Evolutionary conservation across 148 eudicot genomes (phyloP).

Genomic region (Rhododendron williamsianum): DNA sequence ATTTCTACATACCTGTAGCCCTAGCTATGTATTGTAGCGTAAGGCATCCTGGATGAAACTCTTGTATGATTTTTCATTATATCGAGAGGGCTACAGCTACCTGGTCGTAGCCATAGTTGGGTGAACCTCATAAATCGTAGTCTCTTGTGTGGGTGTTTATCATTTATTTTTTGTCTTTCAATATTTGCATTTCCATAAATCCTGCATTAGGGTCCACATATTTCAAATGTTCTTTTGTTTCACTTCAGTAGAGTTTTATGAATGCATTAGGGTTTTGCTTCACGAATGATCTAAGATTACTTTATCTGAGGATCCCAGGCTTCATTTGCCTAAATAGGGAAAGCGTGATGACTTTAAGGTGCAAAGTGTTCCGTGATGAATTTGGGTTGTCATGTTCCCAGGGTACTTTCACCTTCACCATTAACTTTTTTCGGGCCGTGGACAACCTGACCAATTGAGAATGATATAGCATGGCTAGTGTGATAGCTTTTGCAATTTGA

Average conservation of each 20-base stretch:
- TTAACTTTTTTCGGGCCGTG: not conserved
- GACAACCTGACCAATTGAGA: not conserved
- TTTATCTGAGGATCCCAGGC: not conserved
- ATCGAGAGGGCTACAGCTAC: not conserved
- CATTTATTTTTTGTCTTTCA: not conserved
- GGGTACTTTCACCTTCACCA: not conserved
- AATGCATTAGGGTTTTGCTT: not conserved
- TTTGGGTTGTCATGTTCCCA: not conserved
- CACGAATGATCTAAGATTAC: not conserved
- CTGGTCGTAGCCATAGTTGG: not conserved
- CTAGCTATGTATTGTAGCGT: not conserved
- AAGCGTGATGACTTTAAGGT: not conserved
- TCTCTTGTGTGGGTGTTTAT: not conserved
- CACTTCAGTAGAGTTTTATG: not conserved
- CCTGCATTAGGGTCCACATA: not conserved
- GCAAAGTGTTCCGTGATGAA: not conserved
- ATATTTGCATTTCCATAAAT: not conserved
- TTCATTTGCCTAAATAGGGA: not conserved
- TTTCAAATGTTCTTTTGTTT: not conserved
- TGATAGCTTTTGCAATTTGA: not conserved
- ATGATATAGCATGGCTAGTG: not conserved
- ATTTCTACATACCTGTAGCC: not conserved
- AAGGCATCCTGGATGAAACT: not conserved
- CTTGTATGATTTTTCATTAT: not conserved
- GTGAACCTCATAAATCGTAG: not conserved